Base-by-base conservation (phyloP, 345 rosid species). In the Eucalyptus cloeziana region DNA sequence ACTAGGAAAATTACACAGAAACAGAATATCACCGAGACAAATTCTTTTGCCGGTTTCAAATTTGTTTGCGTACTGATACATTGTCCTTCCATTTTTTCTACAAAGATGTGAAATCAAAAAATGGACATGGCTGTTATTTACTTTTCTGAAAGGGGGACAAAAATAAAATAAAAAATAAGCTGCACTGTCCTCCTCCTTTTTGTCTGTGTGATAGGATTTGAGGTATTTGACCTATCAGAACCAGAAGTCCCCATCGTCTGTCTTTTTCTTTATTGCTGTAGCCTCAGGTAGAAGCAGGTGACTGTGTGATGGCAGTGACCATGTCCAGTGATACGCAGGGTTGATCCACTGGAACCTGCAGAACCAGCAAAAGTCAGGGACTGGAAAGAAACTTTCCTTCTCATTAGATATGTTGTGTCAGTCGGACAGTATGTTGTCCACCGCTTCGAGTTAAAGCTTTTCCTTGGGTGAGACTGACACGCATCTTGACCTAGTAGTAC, bases 261-360 rank as follows among this genome's bases (percentile, higher is more conserved):
- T 37, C 44, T 37, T 85, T 71, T 31, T 37, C 45, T 27, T 60
- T 24, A 17, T 27, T 27, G 49, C 76, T 76, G 50, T 31, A 27
- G 45, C 86, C 60, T 45, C 8, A 43, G 43, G 31, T 25, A 11
- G 86, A 56, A 60, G 86, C 67, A 6, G 98, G 97, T 49, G 99
- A 97, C 87, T 92, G 90, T 43, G 99, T 95, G 88, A 94, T 92
- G 88, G 89, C 93, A 71, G 94, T 95, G 88, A 94, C 94, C 99
- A 97, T 96, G 88, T 95, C 94, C 88, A 96, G 92, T 85, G 99
- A 94, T 40, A 95, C 91, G 86, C 99, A 96, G 21, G 99, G 99
- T 87, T 96, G 98, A 93, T 96, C 98, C 40, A 93, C 97, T 69
- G 99, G 98, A 31, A 97, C 99, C 99, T 97, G 95, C 89, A 92